These are phyloP conservation scores for Eucalyptus viminalis DNA, from an alignment of 345 rosid species.

Conservation along the genomic window DNA sequence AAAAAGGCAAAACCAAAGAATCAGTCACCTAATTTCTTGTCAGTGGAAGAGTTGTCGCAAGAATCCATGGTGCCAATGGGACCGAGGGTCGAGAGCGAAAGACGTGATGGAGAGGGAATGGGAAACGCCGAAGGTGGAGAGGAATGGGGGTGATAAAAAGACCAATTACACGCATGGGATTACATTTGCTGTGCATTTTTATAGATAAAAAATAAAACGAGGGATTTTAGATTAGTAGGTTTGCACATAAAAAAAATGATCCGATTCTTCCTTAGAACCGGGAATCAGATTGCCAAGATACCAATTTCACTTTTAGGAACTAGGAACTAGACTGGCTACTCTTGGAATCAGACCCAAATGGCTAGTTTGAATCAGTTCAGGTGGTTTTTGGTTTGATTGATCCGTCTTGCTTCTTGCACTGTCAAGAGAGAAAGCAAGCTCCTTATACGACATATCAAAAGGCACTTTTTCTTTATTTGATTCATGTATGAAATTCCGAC, in stretches of 20 bases:
- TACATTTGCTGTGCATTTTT: background rate
- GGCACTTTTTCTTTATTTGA: background rate
- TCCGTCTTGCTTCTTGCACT: background rate
- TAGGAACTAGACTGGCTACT: background rate
- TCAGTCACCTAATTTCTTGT: conserved; percentile 2
- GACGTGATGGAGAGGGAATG: background rate
- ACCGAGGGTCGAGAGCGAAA: background rate
- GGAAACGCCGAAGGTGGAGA: background rate
- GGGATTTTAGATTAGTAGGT: background rate
- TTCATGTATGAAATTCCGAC: background rate
- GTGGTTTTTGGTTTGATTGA: background rate
- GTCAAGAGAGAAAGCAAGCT: background rate
- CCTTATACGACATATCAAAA: background rate
- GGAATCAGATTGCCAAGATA: accelerated
- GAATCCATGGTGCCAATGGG: background rate
- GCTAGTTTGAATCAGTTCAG: too few relatives aligned
- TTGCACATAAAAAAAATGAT: too few relatives aligned
- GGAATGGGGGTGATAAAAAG: background rate
- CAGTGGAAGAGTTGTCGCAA: background rate
- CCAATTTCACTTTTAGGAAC: too few relatives aligned
- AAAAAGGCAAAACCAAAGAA: background rate
- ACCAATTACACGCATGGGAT: background rate
- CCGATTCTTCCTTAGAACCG: background rate
- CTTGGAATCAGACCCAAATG: accelerated
- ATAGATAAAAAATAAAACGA: background rate